phyloP scores from a whole-genome alignment of 2,329 filamentous ascomycete genomes.

The Penicillium sp. region DNA sequence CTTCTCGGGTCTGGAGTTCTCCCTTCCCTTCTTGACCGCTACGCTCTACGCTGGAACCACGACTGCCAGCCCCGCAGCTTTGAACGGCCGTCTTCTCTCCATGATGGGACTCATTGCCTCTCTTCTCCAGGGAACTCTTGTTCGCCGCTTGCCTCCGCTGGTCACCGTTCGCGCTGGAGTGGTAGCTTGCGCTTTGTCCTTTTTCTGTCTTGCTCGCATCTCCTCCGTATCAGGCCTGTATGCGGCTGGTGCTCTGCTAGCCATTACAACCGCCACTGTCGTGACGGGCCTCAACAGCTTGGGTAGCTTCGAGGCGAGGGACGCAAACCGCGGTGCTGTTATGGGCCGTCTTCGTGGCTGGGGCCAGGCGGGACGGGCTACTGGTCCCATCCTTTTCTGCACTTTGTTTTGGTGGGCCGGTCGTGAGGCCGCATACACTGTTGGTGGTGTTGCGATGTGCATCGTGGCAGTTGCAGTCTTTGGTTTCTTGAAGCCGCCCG shows the following conservation, averaged over 20 bases:
- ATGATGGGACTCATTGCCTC: constrained; percentile 90
- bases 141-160: constrained; percentile 78
- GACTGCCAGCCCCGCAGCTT: constrained; percentile 56
- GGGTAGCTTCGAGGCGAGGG: constrained; percentile 82
- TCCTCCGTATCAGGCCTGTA: constrained; percentile 71
- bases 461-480: constrained; percentile 71
- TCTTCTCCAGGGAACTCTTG: constrained; percentile 89
- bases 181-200: constrained; percentile 72
- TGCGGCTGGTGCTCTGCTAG: constrained; percentile 76
- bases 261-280: constrained; percentile 88
- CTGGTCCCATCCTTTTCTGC: constrained; percentile 88
- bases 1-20: constrained; percentile 98
- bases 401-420: constrained; percentile 99
- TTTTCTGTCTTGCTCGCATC: constrained; percentile 73
- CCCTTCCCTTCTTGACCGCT: constrained; percentile 94
- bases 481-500: constrained; percentile 66
- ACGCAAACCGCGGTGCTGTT: constrained; percentile 79
- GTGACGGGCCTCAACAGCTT: constrained; percentile 91
- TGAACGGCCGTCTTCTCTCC: constrained; percentile 83
- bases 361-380: constrained; percentile 82
- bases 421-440: constrained; percentile 75
- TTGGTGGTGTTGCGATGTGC: constrained; percentile 78
- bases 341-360: constrained; percentile 76
- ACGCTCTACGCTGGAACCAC: constrained; percentile 78
- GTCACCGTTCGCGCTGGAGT: constrained; percentile 78